Conservation (phyloP, 2,329 filamentous ascomycete species). For the Phialophora macrospora region DNA sequence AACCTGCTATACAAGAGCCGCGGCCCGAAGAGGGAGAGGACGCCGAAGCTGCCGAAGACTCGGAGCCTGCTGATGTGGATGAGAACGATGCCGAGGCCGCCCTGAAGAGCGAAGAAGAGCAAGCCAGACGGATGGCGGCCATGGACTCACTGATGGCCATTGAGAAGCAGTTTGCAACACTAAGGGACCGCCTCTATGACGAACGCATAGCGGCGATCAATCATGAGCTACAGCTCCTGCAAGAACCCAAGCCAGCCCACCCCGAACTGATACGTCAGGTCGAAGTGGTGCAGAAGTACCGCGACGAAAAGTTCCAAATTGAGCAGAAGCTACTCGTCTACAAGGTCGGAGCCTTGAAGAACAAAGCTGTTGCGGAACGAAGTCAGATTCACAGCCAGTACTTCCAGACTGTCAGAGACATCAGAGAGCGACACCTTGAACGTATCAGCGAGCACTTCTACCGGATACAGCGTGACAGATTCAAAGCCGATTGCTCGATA, state of each 20-base stretch:
- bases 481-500: constrained; percentile 75
- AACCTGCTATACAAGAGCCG: constrained; percentile 47
- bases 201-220: constrained; percentile 85
- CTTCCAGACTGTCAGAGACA: constrained; percentile 82
- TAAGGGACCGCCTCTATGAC: constrained; percentile 81
- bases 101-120: constrained; percentile 60
- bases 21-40: constrained; percentile 57
- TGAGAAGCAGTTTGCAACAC: constrained; percentile 84
- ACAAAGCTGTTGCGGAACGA: constrained; percentile 77
- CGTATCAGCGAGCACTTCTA: constrained; percentile 88
- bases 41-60: constrained; percentile 53
- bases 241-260: constrained; percentile 69
- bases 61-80: constrained; percentile 53
- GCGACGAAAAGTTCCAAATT: constrained; percentile 77
- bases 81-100: constrained; percentile 48
- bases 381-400: constrained; percentile 89
- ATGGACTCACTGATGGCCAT: constrained; percentile 79
- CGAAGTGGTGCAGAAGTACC: constrained; percentile 79
- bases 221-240: constrained; percentile 65
- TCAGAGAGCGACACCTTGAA: constrained; percentile 78
- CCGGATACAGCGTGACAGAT: constrained; percentile 85
- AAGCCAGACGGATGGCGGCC: constrained; percentile 77
- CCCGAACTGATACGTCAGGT: constrained; percentile 91
- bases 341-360: constrained; percentile 73
- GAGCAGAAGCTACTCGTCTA: constrained; percentile 75